phyloP scores from a whole-genome alignment of 768 basidiomycete species.

The Boletus sp. region DNA sequence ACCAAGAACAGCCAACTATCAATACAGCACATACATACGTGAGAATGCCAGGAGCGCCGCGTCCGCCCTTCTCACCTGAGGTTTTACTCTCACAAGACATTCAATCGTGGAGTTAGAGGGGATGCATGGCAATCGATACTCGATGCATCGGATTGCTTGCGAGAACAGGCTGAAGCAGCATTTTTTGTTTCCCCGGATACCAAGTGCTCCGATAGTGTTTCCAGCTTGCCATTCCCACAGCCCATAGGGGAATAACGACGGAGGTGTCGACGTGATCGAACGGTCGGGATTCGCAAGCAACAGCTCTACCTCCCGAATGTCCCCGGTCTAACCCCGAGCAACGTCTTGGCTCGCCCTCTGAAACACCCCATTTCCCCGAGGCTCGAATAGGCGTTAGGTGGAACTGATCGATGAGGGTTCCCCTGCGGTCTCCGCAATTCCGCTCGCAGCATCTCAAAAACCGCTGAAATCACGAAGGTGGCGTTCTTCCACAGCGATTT shows the following conservation, averaged over 20 bases:
- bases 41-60: background rate
- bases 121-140: background rate
- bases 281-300: background rate
- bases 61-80: background rate
- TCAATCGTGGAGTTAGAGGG: conserved; percentile 20
- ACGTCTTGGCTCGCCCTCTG: background rate
- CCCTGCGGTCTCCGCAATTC: conserved; percentile 14
- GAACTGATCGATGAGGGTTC: conserved; percentile 1
- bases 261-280: background rate
- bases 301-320: background rate
- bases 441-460: conserved; percentile 15
- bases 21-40: background rate
- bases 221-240: background rate
- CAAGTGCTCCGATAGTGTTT: background rate
- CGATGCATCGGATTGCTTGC: background rate
- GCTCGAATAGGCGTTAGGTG: background rate
- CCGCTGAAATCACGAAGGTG: background rate
- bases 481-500: background rate
- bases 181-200: background rate
- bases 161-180: background rate
- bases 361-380: background rate
- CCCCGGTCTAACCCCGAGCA: conserved; percentile 23
- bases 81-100: background rate
- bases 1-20: background rate
- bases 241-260: background rate